phyloP scores from a whole-genome alignment of 768 basidiomycete species.

The Sporobolomyces roseus region DNA sequence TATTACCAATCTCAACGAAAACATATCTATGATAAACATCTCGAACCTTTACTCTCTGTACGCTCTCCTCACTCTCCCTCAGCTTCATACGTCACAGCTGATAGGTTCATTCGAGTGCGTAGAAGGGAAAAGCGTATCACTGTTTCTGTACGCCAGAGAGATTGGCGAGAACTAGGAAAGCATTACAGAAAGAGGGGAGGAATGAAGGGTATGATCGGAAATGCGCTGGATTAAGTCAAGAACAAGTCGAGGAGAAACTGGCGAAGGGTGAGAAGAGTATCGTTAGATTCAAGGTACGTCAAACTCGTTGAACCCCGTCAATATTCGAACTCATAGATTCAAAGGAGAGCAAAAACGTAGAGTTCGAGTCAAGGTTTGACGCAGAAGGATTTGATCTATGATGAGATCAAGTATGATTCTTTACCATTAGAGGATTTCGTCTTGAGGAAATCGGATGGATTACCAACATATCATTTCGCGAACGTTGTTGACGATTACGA shows the following conservation, averaged over 20 bases:
- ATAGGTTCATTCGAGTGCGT: neutral
- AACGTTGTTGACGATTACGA: slow-evolving; percentile 92
- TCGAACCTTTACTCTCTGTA: slow-evolving; percentile 72
- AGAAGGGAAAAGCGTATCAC: slow-evolving; percentile 86
- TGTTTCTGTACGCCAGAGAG: slow-evolving; percentile 84
- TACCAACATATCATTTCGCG: slow-evolving; percentile 94
- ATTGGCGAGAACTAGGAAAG: slow-evolving; percentile 64
- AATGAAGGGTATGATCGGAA: slow-evolving; percentile 73
- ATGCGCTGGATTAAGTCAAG: slow-evolving; percentile 79
- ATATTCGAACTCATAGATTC: too few species aligned
- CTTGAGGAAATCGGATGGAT: slow-evolving; percentile 82
- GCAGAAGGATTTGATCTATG: slow-evolving; percentile 30
- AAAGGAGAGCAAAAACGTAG: too few species aligned
- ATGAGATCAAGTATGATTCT: slow-evolving; percentile 37
- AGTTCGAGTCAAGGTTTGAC: slow-evolving; percentile 8
- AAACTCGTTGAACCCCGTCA: too few species aligned
- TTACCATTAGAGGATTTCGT: slow-evolving; percentile 63
- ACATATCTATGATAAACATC: slow-evolving; percentile 73
- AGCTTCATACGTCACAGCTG: too few species aligned
- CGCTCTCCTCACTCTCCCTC: slow-evolving; percentile 27
- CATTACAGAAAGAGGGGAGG: slow-evolving; percentile 67
- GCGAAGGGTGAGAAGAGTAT: slow-evolving; percentile 72
- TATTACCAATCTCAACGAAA: slow-evolving; percentile 90
- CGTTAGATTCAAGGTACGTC: slow-evolving; percentile 77
- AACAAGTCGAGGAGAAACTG: slow-evolving; percentile 72